Evolutionary conservation across 73 alveolate species (phyloP).

Genomic region (Halteria grandinella): DNA sequence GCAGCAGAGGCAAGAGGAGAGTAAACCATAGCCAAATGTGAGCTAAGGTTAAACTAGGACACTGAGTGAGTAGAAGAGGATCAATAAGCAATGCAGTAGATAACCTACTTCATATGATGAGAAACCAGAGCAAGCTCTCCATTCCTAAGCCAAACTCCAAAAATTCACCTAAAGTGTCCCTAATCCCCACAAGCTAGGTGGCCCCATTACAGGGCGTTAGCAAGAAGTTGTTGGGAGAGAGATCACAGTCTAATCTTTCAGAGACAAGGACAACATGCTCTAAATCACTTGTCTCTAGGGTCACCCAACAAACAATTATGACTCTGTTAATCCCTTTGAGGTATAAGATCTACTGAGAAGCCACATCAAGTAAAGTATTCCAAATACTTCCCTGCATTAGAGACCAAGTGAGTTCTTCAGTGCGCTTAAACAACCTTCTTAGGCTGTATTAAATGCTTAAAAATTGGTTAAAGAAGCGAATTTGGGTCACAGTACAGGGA

Average conservation of each 20-base stretch:
- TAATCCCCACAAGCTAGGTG: not conserved
- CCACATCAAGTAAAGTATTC: too few relatives aligned
- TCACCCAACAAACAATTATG: not conserved
- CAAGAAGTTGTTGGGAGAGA: constrained; percentile 43
- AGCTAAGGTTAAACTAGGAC: too few relatives aligned
- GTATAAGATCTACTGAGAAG: not conserved
- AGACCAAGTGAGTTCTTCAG: not conserved
- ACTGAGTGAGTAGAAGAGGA: too few relatives aligned
- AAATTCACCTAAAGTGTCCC: too few relatives aligned
- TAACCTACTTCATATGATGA: too few relatives aligned
- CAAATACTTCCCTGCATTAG: too few relatives aligned
- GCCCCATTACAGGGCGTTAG: not conserved
- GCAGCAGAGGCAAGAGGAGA: too few relatives aligned
- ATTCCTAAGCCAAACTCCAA: too few relatives aligned
- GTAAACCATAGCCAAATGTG: too few relatives aligned
- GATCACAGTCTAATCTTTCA: constrained; percentile 31
- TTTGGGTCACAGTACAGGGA: not conserved
- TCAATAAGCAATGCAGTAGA: too few relatives aligned
- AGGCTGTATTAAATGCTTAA: not conserved
- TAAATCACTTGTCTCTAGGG: not conserved
- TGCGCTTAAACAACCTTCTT: not conserved
- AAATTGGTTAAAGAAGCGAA: not conserved
- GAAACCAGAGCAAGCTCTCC: too few relatives aligned
- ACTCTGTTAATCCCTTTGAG: constrained; percentile 28
- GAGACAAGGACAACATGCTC: constrained; percentile 17